Percentiles rank a stretch among this genome's conserved stretches.
Evolutionary conservation across 2,329 filamentous ascomycete genomes (phyloP).

Genomic region (Stachybotrys chartarum): DNA sequence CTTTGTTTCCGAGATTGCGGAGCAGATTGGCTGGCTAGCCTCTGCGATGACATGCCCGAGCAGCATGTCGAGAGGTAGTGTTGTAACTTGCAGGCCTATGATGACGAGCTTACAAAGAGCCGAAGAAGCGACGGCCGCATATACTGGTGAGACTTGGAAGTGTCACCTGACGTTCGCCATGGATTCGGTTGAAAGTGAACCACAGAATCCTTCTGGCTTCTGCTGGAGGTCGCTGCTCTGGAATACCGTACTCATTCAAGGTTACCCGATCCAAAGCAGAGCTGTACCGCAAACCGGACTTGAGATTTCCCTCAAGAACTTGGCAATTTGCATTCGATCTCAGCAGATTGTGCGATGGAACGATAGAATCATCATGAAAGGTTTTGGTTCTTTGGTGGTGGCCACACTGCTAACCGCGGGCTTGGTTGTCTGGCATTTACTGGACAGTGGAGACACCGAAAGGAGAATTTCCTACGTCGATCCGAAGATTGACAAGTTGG

Average conservation of each 20-base stretch:
- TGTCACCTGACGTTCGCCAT: not conserved
- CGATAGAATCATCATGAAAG: not conserved
- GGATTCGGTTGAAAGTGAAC: not conserved
- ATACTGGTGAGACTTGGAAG: not conserved
- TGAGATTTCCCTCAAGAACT: not conserved
- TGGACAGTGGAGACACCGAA: not conserved
- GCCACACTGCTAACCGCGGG: not conserved
- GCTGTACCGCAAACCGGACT: not conserved
- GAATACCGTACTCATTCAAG: not conserved
- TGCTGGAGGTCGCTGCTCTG: not conserved
- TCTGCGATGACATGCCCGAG: not conserved
- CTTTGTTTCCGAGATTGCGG: not conserved
- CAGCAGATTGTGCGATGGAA: not conserved
- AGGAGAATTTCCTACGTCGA: not conserved
- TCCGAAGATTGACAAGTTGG: not conserved
- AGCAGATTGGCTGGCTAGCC: not conserved
- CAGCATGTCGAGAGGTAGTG: not conserved
- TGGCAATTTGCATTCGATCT: not conserved
- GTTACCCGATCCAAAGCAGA: not conserved
- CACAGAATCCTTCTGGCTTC: not conserved
- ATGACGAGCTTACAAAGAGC: not conserved
- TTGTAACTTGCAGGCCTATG: not conserved
- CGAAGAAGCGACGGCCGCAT: not conserved
- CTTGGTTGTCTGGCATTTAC: not conserved
- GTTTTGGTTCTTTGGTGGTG: not conserved